Base-by-base conservation (phyloP, 1,139 yeast species). In the Geotrichum aggregatum region DNA sequence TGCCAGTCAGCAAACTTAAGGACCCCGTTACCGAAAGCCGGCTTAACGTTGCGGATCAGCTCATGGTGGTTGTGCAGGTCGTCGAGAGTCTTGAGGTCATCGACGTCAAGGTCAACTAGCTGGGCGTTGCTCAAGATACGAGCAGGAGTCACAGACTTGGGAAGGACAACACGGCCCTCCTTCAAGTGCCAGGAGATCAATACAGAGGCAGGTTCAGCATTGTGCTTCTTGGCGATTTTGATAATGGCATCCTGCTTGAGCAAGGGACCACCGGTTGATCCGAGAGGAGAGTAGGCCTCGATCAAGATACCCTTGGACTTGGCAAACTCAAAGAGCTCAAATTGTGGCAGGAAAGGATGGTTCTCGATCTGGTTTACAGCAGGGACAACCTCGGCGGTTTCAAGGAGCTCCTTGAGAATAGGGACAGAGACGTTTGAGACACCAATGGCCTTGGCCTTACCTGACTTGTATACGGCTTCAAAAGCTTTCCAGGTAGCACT, bases 201-300 rank as follows among this genome's bases (percentile, higher is more conserved):
- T 26, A 87, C 71, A 56, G 79, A 78, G 39, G 87, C 87, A 13
- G 86, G 73, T 2, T 79, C 71, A 41, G 77, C 82, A 28, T 68
- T 65, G 66, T 83, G 75, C 60, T 77, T 76, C 52, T 76, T 71
- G 46, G 91, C 88, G 56, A 87, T 67, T 30, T 71, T 66, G 16
- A 65, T 58, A 28, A 87, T 70, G 1, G 71, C 68, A 44, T 72
- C 71, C 60, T 84, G 78, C 51, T 72, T 66, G 61, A 83, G 72
- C 40, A 84, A 67, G 14, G 91, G 87, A 21, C 88, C 83, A 52
- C 79, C 80, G 16, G 78, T 71, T 35, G 87, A 79, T 18, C 92
- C 95, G 61, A 87, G 76, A 55, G 96, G 95, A 35, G 89, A 83
- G 68, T 84, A 87, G 39, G 92, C 91, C 66, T 86, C 87, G 52